Evolutionary conservation across 768 basidiomycete species (phyloP), one percentile per base, ranked within the genome.

Genomic region (Termitomyces sp.): DNA sequence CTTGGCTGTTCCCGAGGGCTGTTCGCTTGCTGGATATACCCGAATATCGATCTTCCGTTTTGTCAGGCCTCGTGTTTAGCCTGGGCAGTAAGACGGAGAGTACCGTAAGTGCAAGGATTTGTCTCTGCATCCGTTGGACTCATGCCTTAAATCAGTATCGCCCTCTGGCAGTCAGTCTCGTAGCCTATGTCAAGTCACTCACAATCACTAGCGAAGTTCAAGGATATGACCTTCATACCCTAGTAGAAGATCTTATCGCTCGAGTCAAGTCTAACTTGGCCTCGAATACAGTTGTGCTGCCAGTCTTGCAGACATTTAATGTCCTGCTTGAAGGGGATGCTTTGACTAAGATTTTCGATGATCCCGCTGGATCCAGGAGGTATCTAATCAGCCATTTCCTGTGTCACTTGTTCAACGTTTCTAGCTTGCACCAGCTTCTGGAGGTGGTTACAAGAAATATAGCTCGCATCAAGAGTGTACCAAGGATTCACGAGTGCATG

Each of bases 11-110:
- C 67, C 88, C 92, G 18, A 83, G 75, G 62, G 87, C 83, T 7
- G 82, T 90, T 49, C 81, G 74, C 49, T 73, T 92, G 24, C 76
- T 93, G 36, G 79, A 81, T 54, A 76, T 92, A 51, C 69, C 74
- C 36, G 73, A 76, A 48, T 94, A 90, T 69, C 81, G 90, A 42
- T 71, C 71, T 54, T 67, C 76, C 27, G 67, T 96, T 50, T 75
- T 96, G 44, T 73, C 76, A 10, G 93, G 93, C 13, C 67, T 96
- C 7, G 78, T 94, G 13, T 75, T 90, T 55, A 94, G 91, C 66
- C 76, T 93, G 37, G 89, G 87, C 36, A 91, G 90, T 68, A 88
- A 85, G 71, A 92, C 92, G 9, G 86, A 90, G 59, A 90, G 87
- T 66, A 92, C 87, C 5, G 95, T 96, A 67, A 72, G 89, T 72